phyloP scores from a whole-genome alignment of 1,284 basidiomycete genomes.

The Phellinidium pouzarii region DNA sequence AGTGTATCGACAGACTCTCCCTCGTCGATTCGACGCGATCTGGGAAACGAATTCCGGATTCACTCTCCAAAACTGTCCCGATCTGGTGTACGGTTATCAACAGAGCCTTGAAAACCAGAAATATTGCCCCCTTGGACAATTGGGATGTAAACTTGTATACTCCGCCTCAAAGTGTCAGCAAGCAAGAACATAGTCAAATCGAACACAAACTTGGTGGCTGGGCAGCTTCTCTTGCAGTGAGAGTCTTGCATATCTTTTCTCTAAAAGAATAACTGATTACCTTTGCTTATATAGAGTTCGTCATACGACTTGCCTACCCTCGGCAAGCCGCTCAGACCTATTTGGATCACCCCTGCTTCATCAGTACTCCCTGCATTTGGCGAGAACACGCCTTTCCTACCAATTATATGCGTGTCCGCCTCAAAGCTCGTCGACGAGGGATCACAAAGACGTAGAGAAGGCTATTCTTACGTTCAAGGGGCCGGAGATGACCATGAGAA shows the following conservation, averaged over 20 bases:
- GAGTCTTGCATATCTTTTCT: slow-evolving; percentile 14
- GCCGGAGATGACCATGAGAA: slow-evolving; percentile 87
- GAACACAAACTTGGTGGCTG: slow-evolving; percentile 54
- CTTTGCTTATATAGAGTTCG: slow-evolving; percentile 35
- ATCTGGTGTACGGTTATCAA: slow-evolving; percentile 96
- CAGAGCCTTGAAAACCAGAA: slow-evolving; percentile 44
- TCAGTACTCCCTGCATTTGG: slow-evolving; percentile 33
- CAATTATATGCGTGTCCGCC: slow-evolving; percentile 74
- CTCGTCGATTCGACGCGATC: slow-evolving; percentile 91
- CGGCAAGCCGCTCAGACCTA: slow-evolving; percentile 48
- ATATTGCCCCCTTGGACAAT: slow-evolving; percentile 20
- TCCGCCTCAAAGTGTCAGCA: slow-evolving; percentile 55
- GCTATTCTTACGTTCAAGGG: slow-evolving; percentile 81
- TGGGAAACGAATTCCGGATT: slow-evolving; percentile 93
- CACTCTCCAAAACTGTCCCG: slow-evolving; percentile 89
- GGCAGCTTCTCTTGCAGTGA: slow-evolving; percentile 55
- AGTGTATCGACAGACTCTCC: slow-evolving; percentile 48
- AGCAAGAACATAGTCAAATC: slow-evolving; percentile 74
- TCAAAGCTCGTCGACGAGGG: slow-evolving; percentile 59
- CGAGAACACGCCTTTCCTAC: slow-evolving; percentile 38
- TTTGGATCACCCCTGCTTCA: slow-evolving; percentile 62
- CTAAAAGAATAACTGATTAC: neutral
- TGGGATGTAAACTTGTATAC: slow-evolving; percentile 62
- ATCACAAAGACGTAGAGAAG: slow-evolving; percentile 48
- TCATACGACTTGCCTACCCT: slow-evolving; percentile 45